Evolutionary conservation across 2,329 filamentous ascomycete genomes (phyloP).

Genomic region (Emergomyces orientalis): DNA sequence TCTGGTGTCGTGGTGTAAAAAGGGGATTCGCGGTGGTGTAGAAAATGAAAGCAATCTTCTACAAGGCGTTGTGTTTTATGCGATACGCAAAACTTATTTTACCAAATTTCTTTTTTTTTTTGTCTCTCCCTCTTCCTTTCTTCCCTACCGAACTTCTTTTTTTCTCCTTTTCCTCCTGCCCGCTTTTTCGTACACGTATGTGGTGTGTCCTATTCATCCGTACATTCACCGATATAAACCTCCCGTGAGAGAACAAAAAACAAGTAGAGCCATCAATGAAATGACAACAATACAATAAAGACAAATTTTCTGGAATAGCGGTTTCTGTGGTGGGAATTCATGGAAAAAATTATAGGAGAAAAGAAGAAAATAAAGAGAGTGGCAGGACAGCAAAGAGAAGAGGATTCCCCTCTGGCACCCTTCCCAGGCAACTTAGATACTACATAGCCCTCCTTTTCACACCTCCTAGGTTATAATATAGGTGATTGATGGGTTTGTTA

Average conservation of each 20-base stretch:
- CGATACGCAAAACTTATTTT: slow-evolving; percentile 10
- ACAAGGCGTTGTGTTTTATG: slow-evolving; percentile 3
- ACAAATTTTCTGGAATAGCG: not conserved
- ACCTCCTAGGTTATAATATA: not conserved
- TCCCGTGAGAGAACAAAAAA: not conserved
- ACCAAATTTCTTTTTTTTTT: slow-evolving; percentile 19
- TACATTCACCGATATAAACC: not conserved
- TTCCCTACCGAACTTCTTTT: slow-evolving; percentile 9
- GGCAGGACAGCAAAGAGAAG: not conserved
- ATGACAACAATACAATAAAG: not conserved
- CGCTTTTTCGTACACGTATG: not conserved
- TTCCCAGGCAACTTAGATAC: not conserved
- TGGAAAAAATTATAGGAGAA: not conserved
- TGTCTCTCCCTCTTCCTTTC: slow-evolving; percentile 4
- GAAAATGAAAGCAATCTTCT: slow-evolving; percentile 13
- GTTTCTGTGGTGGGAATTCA: not conserved
- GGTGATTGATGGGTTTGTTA: too few relatives aligned
- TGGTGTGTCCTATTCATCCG: not conserved
- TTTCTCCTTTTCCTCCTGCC: not conserved
- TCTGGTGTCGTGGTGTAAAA: slow-evolving; percentile 99
- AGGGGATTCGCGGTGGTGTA: not conserved
- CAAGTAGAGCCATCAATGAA: not conserved
- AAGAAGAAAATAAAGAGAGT: not conserved
- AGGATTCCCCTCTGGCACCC: not conserved
- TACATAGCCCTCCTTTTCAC: not conserved